phyloP scores from a whole-genome alignment of 208 protist species.

The Acanthamoeba healyi region DNA sequence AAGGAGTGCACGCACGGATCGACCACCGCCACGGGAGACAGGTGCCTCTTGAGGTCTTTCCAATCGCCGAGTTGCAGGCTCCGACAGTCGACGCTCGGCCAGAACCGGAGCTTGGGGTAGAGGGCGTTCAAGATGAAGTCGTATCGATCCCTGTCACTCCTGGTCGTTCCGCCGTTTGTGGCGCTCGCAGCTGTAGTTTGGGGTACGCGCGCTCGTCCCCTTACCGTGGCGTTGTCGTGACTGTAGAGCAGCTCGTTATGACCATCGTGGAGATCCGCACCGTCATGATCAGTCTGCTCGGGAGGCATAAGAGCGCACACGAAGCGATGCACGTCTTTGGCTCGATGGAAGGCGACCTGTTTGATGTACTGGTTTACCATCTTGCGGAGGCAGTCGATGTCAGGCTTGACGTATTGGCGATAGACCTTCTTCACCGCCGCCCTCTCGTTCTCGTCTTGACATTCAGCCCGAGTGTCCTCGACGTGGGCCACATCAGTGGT shows the following conservation, averaged over 20 bases:
- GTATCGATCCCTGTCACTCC: not conserved
- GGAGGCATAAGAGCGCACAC: not conserved
- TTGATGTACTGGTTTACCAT: not conserved
- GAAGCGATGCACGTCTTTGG: not conserved
- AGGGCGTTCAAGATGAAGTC: not conserved
- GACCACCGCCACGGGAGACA: not conserved
- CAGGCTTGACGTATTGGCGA: not conserved
- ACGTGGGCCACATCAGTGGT: not conserved
- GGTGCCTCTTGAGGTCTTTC: not conserved
- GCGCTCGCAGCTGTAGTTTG: not conserved
- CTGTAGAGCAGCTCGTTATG: too few species aligned
- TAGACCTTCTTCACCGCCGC: not conserved
- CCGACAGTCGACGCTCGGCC: not conserved
- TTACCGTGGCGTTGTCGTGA: too few species aligned
- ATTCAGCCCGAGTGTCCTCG: too few species aligned
- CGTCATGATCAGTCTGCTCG: too few species aligned
- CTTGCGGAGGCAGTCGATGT: not conserved
- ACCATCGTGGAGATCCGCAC: too few species aligned
- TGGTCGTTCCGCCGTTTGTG: not conserved
- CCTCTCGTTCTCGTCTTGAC: not conserved
- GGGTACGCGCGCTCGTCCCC: not conserved
- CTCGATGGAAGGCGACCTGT: not conserved
- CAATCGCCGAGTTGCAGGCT: not conserved
- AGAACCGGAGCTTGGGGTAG: not conserved
- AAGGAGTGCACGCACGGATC: conserved; percentile 40